Evolutionary conservation across 2,329 filamentous ascomycete species (phyloP), one percentile per base, ranked within the genome.

Genomic region (Pseudonectria foliicola): DNA sequence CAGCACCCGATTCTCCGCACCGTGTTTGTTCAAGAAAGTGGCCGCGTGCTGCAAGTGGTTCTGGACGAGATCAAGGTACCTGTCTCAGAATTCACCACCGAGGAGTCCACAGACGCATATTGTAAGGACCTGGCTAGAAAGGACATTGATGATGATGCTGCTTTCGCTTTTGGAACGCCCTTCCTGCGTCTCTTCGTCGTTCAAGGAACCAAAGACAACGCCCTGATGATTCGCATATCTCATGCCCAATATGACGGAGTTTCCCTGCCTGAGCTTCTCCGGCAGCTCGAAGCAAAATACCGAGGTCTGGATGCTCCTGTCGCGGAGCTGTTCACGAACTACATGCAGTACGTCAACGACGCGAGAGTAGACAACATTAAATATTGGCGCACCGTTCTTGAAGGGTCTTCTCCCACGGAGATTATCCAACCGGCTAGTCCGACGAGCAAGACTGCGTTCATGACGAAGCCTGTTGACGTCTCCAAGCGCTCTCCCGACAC

Each of bases 231-330:
- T 8, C 48, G 48, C 6, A 45, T 73, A 11, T 73, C 69, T 0
- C 68, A 71, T 41, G 67, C 68, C 0, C 67, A 71, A 42, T 71
- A 70, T 33, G 67, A 71, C 15, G 67, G 67, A 16, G 62, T 71
- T 13, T 70, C 61, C 14, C 52, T 71, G 3, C 67, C 67, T 1
- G 54, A 58, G 4, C 52, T 70, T 1, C 58, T 67, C 24, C 51
- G 55, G 1, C 59, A 66, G 29, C 55, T 70, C 18, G 56, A 62
- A 2, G 50, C 57, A 3, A 54, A 62, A 6, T 70, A 70, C 40
- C 38, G 46, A 2, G 59, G 55, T 7, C 23, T 40, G 1, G 47
- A 50, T 5, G 25, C 40, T 3, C 40, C 49, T 2, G 26, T 35
- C 1, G 51, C 45, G 1, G 29, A 44, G 2, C 42, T 45, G 10